Conservation (phyloP, 2,329 filamentous ascomycete species). For the Phyllosticta paracitricarpa region DNA sequence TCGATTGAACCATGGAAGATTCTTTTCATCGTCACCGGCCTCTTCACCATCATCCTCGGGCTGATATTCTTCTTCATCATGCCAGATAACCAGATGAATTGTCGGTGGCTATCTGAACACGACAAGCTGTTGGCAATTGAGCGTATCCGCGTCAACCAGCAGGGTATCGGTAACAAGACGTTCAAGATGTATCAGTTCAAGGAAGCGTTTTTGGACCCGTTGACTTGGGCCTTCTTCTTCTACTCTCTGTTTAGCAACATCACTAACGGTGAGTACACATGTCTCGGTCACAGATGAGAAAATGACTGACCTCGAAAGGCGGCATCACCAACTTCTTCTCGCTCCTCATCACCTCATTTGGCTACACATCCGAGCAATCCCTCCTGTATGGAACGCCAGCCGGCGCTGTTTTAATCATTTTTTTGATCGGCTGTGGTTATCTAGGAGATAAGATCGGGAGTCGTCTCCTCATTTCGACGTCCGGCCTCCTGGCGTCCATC, state of each 20-base stretch:
- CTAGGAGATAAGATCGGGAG: constrained; percentile 48
- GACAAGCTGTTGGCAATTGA: constrained; percentile 60
- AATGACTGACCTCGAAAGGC: constrained; percentile 16
- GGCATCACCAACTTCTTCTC: constrained; percentile 53
- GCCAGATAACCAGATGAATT: constrained; percentile 53
- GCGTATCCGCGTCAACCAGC: constrained; percentile 60
- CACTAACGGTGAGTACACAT: constrained; percentile 37
- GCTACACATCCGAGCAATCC: constrained; percentile 52
- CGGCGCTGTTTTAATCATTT: constrained; percentile 54
- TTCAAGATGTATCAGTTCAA: constrained; percentile 55
- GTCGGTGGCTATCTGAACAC: constrained; percentile 52
- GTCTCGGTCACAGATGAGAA: too few relatives aligned
- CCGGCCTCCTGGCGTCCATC: constrained; percentile 44
- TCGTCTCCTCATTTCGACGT: constrained; percentile 46
- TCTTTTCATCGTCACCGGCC: constrained; percentile 36
- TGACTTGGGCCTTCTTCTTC: constrained; percentile 50
- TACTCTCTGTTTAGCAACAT: constrained; percentile 48
- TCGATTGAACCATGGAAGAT: constrained; percentile 57
- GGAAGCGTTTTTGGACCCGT: constrained; percentile 43
- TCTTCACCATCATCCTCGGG: constrained; percentile 33
- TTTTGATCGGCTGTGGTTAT: constrained; percentile 46
- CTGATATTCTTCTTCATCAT: constrained; percentile 35
- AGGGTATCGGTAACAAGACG: constrained; percentile 56
- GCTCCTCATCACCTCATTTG: constrained; percentile 52
- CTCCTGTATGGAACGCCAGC: constrained; percentile 56